Conservation (phyloP, 495 filamentous ascomycete species). For the Aspergillus asperescens region DNA sequence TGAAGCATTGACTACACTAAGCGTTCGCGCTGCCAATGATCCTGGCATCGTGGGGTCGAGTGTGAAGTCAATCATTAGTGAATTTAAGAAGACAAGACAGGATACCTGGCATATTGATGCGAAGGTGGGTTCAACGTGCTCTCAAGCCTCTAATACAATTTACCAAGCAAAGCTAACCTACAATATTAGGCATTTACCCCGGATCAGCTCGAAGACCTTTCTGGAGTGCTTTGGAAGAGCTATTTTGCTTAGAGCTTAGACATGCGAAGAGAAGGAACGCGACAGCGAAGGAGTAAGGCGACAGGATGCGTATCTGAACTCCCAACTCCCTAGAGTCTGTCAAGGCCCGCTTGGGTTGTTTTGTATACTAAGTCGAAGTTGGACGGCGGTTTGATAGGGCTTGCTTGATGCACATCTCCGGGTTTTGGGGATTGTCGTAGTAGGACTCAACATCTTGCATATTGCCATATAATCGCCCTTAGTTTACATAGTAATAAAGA, state of each 20-base stretch:
- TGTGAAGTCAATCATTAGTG: conserved; percentile 90
- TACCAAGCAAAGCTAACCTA: conserved; percentile 24
- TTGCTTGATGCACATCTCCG: not conserved
- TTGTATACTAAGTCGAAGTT: not conserved
- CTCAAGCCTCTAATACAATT: not conserved
- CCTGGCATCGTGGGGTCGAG: conserved; percentile 93
- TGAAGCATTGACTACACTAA: conserved; percentile 81
- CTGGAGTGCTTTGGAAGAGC: conserved; percentile 98
- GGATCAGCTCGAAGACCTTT: conserved; percentile 91
- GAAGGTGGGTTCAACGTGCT: conserved; percentile 58
- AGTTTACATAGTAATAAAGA: not conserved
- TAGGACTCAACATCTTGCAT: not conserved
- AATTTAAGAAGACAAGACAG: conserved; percentile 99
- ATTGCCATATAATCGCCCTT: not conserved
- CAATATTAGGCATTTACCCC: conserved; percentile 70
- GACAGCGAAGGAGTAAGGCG: not conserved
- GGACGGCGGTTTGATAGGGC: not conserved
- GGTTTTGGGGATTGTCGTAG: not conserved
- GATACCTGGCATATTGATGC: conserved; percentile 98
- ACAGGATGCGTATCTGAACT: not conserved
- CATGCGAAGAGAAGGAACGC: not conserved
- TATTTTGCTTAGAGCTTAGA: conserved; percentile 75
- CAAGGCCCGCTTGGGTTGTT: not conserved
- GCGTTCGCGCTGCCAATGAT: conserved; percentile 77
- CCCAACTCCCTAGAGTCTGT: too few relatives aligned